Evolutionary conservation across 2,329 filamentous ascomycete species (phyloP).

Genomic region (Xylariaceae sp.): DNA sequence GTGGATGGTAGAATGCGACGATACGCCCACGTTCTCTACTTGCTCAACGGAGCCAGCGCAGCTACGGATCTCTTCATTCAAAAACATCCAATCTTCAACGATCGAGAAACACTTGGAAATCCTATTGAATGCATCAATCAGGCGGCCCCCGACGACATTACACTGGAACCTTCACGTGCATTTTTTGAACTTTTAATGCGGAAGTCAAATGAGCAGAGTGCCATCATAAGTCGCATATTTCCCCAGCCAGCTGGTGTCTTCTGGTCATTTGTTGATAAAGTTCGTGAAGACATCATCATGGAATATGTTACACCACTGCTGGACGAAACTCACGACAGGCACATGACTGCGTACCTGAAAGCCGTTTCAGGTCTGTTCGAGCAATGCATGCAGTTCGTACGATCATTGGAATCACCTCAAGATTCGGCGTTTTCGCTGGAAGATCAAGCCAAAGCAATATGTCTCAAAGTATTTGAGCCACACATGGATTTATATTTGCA

Average conservation of each 20-base stretch:
- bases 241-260: slow-evolving; percentile 73
- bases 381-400: slow-evolving; percentile 79
- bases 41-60: slow-evolving; percentile 79
- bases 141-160: slow-evolving; percentile 68
- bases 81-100: slow-evolving; percentile 82
- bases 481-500: slow-evolving; percentile 93
- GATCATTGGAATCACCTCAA: slow-evolving; percentile 71
- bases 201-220: slow-evolving; percentile 82
- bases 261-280: slow-evolving; percentile 78
- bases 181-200: slow-evolving; percentile 80
- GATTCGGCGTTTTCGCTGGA: slow-evolving; percentile 65
- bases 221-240: slow-evolving; percentile 83
- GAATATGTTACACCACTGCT: slow-evolving; percentile 87
- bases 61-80: slow-evolving; percentile 86
- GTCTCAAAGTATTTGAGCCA: slow-evolving; percentile 81
- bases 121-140: slow-evolving; percentile 82
- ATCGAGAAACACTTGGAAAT: slow-evolving; percentile 72
- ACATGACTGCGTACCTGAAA: slow-evolving; percentile 78
- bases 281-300: slow-evolving; percentile 82
- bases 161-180: slow-evolving; percentile 76
- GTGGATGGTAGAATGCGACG: slow-evolving; percentile 86
- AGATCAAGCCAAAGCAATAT: slow-evolving; percentile 69
- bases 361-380: slow-evolving; percentile 88
- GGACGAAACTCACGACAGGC: slow-evolving; percentile 81
- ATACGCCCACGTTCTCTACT: slow-evolving; percentile 85